These are phyloP conservation scores for Canavalia ensiformis DNA, from an alignment of 306 rosid species.

Conservation along the genomic window DNA sequence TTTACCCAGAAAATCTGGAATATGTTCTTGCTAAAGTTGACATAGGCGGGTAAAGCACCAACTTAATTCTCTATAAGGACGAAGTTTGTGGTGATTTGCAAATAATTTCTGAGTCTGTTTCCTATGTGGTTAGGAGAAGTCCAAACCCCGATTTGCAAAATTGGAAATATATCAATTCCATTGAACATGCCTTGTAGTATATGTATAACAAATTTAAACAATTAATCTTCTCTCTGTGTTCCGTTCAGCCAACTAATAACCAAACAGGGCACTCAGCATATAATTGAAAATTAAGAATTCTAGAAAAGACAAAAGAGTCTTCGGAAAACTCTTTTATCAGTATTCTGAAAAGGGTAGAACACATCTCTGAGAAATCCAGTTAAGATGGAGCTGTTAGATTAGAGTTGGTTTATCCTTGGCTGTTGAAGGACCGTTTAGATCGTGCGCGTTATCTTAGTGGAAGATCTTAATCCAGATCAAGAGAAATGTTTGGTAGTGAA, in stretches of 20 bases:
- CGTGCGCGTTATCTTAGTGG: not conserved
- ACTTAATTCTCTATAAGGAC: slow-evolving; percentile 18
- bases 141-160: too few relatives aligned
- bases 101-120: not conserved
- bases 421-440: slow-evolving; percentile 20
- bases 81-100: slow-evolving; percentile 17
- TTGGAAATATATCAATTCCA: too few relatives aligned
- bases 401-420: not conserved
- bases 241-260: too few relatives aligned
- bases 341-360: slow-evolving; percentile 21
- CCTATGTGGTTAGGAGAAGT: too few relatives aligned
- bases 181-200: too few relatives aligned
- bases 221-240: too few relatives aligned
- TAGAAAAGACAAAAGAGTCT: slow-evolving; percentile 8
- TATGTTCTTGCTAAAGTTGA: slow-evolving; percentile 29
- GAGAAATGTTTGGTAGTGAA: not conserved
- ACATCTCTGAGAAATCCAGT: slow-evolving; percentile 7
- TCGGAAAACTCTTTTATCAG: not conserved
- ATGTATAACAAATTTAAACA: too few relatives aligned
- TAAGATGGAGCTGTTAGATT: not conserved
- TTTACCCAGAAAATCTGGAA: slow-evolving; percentile 21
- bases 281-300: not conserved
- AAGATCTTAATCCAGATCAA: slow-evolving; percentile 5
- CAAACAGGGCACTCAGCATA: not conserved
- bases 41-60: not conserved